A percentile compares a stretch with the other conserved stretches of the same genome.
Evolutionary conservation across 495 filamentous ascomycete genomes (phyloP).

Genomic region (Annulohypoxylon moriforme): DNA sequence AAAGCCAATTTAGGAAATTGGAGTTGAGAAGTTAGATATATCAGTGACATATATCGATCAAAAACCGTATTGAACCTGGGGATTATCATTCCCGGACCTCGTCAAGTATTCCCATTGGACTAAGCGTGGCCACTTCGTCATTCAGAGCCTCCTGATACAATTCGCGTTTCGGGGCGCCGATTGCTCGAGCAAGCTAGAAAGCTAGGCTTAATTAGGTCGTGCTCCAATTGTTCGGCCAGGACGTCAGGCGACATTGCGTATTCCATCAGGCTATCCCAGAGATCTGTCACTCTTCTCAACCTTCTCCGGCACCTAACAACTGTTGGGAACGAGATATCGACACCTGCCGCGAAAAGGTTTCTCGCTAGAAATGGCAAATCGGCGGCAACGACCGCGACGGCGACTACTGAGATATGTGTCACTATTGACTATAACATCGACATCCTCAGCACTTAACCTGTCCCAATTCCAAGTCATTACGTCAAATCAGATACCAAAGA

Average conservation of each 20-base stretch:
- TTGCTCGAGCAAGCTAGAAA: conserved; percentile 14
- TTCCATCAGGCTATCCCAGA: conserved; percentile 1
- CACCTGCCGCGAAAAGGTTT: conserved; percentile 8
- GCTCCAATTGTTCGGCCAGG: conserved; percentile 1
- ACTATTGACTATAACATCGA: conserved; percentile 50
- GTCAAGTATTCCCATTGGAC: conserved; percentile 21
- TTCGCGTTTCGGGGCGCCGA: conserved; percentile 36
- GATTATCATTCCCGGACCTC: conserved; percentile 5
- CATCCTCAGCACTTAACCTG: conserved; percentile 53
- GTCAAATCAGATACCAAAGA: conserved; percentile 49
- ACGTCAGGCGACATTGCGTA: conserved; percentile 15
- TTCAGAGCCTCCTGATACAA: conserved; percentile 37
- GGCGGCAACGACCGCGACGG: conserved; percentile 38
- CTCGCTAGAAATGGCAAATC: conserved; percentile 36
- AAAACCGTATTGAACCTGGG: conserved; percentile 13
- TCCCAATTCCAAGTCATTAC: conserved; percentile 54
- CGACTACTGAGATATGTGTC: conserved; percentile 34
- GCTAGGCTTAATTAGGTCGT: conserved; percentile 16
- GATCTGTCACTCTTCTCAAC: neutral
- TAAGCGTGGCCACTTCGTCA: conserved; percentile 10
- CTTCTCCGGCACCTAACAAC: neutral
- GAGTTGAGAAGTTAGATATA: neutral
- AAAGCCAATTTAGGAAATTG: neutral
- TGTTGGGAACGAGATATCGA: conserved; percentile 6
- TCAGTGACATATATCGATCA: conserved; percentile 12